A percentile compares a stretch with the other conserved stretches of the same genome.
Conservation (phyloP, 1,284 basidiomycete genomes). For the Baeospora myosura region DNA sequence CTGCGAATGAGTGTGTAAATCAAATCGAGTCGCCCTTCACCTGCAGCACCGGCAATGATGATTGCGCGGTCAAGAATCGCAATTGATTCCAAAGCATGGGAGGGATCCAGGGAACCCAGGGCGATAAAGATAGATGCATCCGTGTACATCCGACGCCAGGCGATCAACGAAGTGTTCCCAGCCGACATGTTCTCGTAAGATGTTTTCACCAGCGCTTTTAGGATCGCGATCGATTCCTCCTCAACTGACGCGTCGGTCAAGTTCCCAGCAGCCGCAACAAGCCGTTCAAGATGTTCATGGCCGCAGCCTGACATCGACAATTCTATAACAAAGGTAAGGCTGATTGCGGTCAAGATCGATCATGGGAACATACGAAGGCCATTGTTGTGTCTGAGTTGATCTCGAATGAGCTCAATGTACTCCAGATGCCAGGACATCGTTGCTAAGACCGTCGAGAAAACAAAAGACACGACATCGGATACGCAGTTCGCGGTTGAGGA, state of each 20-base stretch:
- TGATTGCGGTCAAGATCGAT: background rate
- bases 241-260: constrained; percentile 12
- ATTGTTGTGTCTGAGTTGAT: too few species aligned
- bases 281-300: constrained; percentile 14
- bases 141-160: constrained; percentile 59
- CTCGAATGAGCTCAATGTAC: too few species aligned
- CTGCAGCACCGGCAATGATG: constrained; percentile 77
- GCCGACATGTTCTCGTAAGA: constrained; percentile 30
- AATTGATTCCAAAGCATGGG: constrained; percentile 34
- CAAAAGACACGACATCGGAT: too few species aligned
- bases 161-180: constrained; percentile 16
- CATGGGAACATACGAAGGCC: too few species aligned
- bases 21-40: constrained; percentile 50
- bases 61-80: constrained; percentile 70
- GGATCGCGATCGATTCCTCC: constrained; percentile 14
- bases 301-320: constrained; percentile 17
- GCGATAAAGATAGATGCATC: constrained; percentile 52
- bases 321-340: background rate
- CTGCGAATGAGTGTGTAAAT: constrained; percentile 52
- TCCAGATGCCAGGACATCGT: too few species aligned
- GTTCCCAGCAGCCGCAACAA: constrained; percentile 20
- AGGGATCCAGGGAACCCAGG: constrained; percentile 28
- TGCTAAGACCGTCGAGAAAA: too few species aligned
- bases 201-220: constrained; percentile 26
- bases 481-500: too few species aligned